Conservation (phyloP, 169 alveolate species). For the Theileria equi region DNA sequence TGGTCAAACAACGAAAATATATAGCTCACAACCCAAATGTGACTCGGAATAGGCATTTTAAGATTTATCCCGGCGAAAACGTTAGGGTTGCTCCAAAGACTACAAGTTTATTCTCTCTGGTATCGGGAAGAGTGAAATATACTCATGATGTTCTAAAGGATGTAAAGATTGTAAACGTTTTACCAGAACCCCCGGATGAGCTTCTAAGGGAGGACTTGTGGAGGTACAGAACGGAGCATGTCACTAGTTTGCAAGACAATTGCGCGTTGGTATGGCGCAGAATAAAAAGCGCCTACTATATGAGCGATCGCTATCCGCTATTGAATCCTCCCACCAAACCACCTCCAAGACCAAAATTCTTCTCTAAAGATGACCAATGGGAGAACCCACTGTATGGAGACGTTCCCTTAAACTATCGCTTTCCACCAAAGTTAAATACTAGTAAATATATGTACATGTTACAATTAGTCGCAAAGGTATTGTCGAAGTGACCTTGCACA, state of each 20-base stretch:
- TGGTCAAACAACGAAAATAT: constrained; percentile 75
- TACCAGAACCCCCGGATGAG: constrained; percentile 83
- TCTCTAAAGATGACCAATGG: constrained; percentile 72
- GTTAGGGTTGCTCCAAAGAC: constrained; percentile 72
- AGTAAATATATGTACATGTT: too few species aligned
- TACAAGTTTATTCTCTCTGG: constrained; percentile 68
- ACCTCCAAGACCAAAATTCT: constrained; percentile 74
- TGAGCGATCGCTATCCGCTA: constrained; percentile 15
- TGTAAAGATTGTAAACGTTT: constrained; percentile 76
- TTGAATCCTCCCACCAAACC: constrained; percentile 76
- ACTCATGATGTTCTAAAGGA: constrained; percentile 79
- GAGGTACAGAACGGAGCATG: constrained; percentile 87
- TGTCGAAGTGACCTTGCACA: constrained; percentile 13
- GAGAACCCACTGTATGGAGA: constrained; percentile 78
- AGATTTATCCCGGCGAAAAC: constrained; percentile 79
- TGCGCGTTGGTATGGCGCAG: constrained; percentile 70
- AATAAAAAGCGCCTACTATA: constrained; percentile 55
- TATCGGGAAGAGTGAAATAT: constrained; percentile 81
- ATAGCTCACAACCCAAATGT: constrained; percentile 74
- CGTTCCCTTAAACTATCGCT: constrained; percentile 38
- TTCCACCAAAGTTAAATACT: constrained; percentile 31
- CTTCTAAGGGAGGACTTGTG: constrained; percentile 78
- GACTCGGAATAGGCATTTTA: constrained; percentile 74
- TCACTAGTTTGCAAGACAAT: constrained; percentile 80
- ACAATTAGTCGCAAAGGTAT: constrained; percentile 7